Evolutionary conservation across 2,329 filamentous ascomycete species (phyloP).

Genomic region (Xylariaceae sp.): DNA sequence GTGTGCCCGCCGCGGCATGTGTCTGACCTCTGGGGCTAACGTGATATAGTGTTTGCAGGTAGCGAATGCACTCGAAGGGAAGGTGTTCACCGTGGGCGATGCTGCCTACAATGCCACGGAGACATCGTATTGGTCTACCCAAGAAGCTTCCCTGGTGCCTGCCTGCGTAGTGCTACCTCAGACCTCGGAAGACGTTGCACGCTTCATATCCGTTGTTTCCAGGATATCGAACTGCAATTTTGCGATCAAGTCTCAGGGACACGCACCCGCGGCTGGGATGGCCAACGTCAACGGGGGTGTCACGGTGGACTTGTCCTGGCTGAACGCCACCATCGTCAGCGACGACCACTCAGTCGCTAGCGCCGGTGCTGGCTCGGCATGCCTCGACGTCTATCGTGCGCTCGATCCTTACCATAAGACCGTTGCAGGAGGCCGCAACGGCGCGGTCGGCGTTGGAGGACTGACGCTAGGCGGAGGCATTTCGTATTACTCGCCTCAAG

Average conservation of each 20-base stretch:
- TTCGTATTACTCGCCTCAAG: conserved; percentile 5
- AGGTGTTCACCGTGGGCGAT: conserved; percentile 3
- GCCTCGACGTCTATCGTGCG: conserved; percentile 5
- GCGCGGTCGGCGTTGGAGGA: conserved; percentile 8
- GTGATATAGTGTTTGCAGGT: not conserved
- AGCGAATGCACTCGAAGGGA: not conserved
- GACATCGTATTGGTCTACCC: conserved; percentile 7
- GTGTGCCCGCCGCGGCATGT: not conserved
- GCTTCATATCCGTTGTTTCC: conserved; percentile 6
- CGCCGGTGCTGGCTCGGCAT: conserved; percentile 2
- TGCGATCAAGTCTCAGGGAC: conserved; percentile 8
- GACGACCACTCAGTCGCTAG: conserved; percentile 4
- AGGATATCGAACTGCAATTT: conserved; percentile 7
- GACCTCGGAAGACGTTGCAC: conserved; percentile 3
- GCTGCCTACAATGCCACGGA: conserved; percentile 4
- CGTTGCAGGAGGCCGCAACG: conserved; percentile 6
- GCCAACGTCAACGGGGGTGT: conserved; percentile 8
- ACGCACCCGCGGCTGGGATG: conserved; percentile 6
- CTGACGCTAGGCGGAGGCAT: conserved; percentile 6
- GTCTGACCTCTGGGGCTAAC: not conserved
- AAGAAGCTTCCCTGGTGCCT: not conserved
- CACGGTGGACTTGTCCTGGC: conserved; percentile 5
- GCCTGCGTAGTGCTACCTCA: conserved; percentile 7
- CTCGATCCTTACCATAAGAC: conserved; percentile 8
- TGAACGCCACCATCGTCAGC: conserved; percentile 3